Base-by-base conservation (phyloP, 306 rosid genomes). In the Oxytropis ochrocephala region DNA sequence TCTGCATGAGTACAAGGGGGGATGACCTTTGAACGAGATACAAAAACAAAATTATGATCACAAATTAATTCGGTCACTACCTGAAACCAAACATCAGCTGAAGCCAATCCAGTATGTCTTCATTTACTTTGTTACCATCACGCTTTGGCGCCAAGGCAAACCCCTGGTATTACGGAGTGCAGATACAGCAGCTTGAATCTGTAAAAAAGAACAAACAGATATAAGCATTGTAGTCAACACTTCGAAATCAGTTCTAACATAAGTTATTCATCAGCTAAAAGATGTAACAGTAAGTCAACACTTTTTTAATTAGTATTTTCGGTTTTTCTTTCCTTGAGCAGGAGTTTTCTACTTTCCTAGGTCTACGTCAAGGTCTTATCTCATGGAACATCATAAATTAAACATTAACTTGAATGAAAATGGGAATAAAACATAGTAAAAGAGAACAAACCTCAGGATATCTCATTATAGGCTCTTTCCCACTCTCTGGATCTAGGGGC, bases 101-200 rank as follows among this genome's bases (percentile, higher is more conserved):
- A 81, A 94, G 98, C 98, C 98, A 94, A 72, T 94, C 98, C 43
- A 94, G 88, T 78, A 94, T 81, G 77, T 94, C 98, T 72, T 85
- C 82, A 73, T 86, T 85, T 39, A 65, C 75, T 87, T 88, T 90
- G 84, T 44, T 90, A 60, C 39, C 65, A 74, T 80, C 64, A 46
- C 17, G 74, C 65, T 78, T 78, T 1, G 91, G 89, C n/a, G n/a
- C 98, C 98, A 90, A 17, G 96, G 97, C 86, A 94, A 81, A 42
- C 98, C 97, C 85, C 98, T 81, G 42, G 75, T 94, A 59, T 78
- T 94, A 38, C 98, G 94, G 52, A 94, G 95, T 14, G 92, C 97
- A 50, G 78, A 8, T 27, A 78, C 94, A n/a, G 92, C 81, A 79
- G 86, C 89, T 82, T 72, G 79, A 78, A 94, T 94, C 98, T 94